Conservation (phyloP, 352 stramenopile species). For the Phytophthora constricta region DNA sequence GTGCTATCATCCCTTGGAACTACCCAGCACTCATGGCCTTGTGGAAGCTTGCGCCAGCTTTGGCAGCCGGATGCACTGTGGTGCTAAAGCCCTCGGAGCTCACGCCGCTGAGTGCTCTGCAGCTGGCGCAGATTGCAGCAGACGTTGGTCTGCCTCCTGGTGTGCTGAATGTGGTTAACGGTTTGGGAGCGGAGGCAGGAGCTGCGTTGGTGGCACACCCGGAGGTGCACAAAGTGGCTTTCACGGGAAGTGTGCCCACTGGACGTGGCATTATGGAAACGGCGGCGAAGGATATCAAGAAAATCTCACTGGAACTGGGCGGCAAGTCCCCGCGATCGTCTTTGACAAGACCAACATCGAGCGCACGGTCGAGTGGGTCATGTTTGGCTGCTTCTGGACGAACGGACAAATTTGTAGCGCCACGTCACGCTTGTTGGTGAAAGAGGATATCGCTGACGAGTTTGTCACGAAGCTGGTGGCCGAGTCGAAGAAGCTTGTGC, state of each 20-base stretch:
- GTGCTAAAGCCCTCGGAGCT: conserved; percentile 75
- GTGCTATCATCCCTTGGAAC: conserved; percentile 64
- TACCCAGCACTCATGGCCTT: conserved; percentile 63
- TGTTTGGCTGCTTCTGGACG: conserved; percentile 49
- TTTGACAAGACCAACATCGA: conserved; percentile 76
- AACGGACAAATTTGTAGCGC: conserved; percentile 86
- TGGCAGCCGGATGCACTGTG: conserved; percentile 93
- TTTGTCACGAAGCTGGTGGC: conserved; percentile 56
- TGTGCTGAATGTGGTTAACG: conserved; percentile 76
- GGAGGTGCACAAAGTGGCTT: conserved; percentile 40
- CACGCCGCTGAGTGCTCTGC: conserved; percentile 90
- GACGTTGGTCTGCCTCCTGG: conserved; percentile 69
- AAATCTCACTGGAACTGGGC: conserved; percentile 49
- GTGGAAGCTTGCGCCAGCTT: conserved; percentile 84
- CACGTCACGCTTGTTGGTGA: conserved; percentile 78
- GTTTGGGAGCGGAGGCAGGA: conserved; percentile 63
- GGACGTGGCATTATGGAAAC: conserved; percentile 29
- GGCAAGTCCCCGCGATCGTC: conserved; percentile 91
- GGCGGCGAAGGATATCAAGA: conserved; percentile 35
- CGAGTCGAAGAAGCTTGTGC: conserved; percentile 62
- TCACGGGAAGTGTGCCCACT: conserved; percentile 30
- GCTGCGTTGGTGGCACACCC: conserved; percentile 66
- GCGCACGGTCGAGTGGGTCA: conserved; percentile 83
- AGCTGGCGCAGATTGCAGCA: conserved; percentile 64
- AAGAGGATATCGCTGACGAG: conserved; percentile 70